phyloP scores from a whole-genome alignment of 2,329 filamentous ascomycete species.

The Lachnum nothofagi region DNA sequence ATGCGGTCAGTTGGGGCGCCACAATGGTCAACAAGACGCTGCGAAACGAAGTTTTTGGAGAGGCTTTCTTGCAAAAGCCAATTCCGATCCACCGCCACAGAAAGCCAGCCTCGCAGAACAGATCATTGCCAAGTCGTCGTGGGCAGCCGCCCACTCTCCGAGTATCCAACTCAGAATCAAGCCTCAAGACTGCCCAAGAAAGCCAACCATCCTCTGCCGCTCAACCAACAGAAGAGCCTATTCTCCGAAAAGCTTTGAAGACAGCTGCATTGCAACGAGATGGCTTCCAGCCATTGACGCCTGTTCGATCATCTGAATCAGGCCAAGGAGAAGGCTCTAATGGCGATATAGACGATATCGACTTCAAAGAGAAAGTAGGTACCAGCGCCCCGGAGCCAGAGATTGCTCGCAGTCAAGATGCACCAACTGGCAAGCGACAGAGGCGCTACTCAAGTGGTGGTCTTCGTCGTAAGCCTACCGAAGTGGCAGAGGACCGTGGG shows the following conservation, averaged over 20 bases:
- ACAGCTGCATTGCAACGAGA: constrained; percentile 23
- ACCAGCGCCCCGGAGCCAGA: constrained; percentile 62
- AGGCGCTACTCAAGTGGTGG: constrained; percentile 85
- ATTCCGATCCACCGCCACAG: constrained; percentile 76
- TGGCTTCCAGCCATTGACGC: constrained; percentile 12
- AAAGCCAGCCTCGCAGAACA: constrained; percentile 57
- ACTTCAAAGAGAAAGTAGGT: constrained; percentile 44
- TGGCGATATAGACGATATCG: constrained; percentile 33
- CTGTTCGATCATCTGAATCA: constrained; percentile 10
- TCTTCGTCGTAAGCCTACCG: constrained; percentile 65
- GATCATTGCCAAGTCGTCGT: constrained; percentile 53
- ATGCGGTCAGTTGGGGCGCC: constrained; percentile 74
- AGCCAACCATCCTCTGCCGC: constrained; percentile 4
- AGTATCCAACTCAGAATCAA: constrained; percentile 31
- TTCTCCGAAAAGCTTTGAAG: constrained; percentile 31
- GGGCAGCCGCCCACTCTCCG: constrained; percentile 37
- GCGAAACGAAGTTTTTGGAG: constrained; percentile 85
- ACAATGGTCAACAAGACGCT: constrained; percentile 85
- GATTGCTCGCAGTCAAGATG: constrained; percentile 28
- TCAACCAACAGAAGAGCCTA: constrained; percentile 42
- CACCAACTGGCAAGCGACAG: constrained; percentile 39
- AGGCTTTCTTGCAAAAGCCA: constrained; percentile 80
- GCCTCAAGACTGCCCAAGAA: constrained; percentile 25
- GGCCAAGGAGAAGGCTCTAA: constrained; percentile 13
- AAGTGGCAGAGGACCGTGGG: constrained; percentile 66